phyloP scores from a whole-genome alignment of 2,329 filamentous ascomycete genomes.

The Pyrenochaeta sp. region DNA sequence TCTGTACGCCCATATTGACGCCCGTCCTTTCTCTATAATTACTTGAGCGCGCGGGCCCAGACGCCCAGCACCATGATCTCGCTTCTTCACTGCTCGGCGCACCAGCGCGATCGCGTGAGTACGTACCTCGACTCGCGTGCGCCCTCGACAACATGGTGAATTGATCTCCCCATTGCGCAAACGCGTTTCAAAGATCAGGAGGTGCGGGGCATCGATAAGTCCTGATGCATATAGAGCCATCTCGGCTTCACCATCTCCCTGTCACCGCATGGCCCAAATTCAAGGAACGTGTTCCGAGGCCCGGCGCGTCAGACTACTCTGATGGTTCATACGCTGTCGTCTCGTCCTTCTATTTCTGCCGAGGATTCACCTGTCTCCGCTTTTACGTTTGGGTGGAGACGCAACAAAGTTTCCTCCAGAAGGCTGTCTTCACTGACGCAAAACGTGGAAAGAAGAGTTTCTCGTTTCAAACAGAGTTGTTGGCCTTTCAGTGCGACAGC shows the following conservation, averaged over 20 bases:
- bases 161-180: slow-evolving; percentile 1
- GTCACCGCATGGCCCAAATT: slow-evolving; percentile 18
- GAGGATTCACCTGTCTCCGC: too few relatives aligned
- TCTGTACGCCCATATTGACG: slow-evolving; percentile 31
- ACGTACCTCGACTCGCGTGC: neutral
- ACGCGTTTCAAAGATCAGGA: slow-evolving; percentile 13
- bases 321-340: too few relatives aligned
- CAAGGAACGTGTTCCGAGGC: slow-evolving; percentile 15
- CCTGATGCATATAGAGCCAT: slow-evolving; percentile 6
- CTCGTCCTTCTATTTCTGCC: too few relatives aligned
- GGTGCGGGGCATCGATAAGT: slow-evolving; percentile 8
- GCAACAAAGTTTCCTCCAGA: too few relatives aligned
- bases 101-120: neutral
- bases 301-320: slow-evolving; percentile 11
- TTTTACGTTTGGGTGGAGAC: too few relatives aligned
- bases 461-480: too few relatives aligned
- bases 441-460: too few relatives aligned
- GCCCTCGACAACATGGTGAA: slow-evolving; percentile 1
- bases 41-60: slow-evolving; percentile 22
- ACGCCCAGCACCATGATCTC: slow-evolving; percentile 13
- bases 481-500: too few relatives aligned
- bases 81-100: slow-evolving; percentile 4
- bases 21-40: slow-evolving; percentile 32
- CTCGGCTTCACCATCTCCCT: slow-evolving; percentile 6
- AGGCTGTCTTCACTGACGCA: too few relatives aligned